These are phyloP conservation scores for Tuber magnatum DNA, from an alignment of 495 filamentous ascomycete genomes.

Conservation along the genomic window DNA sequence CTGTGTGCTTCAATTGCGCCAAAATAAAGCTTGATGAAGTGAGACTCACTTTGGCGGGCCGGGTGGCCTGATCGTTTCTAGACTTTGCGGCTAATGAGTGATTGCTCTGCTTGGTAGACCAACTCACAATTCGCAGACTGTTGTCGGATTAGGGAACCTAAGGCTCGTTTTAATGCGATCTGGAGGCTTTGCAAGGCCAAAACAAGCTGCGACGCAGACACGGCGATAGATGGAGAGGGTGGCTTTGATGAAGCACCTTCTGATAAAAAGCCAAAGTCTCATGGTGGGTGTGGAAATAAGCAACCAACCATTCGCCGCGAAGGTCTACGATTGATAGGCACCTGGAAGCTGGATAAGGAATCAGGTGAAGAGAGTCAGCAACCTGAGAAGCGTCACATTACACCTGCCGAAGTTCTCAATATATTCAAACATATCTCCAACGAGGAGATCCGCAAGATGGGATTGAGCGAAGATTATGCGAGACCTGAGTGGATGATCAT, in stretches of 20 bases:
- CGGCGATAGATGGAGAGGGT: slow-evolving; percentile 57
- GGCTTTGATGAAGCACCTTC: slow-evolving; percentile 47
- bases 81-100: slow-evolving; percentile 34
- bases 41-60: slow-evolving; percentile 56
- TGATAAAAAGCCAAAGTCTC: slow-evolving; percentile 46
- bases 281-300: slow-evolving; percentile 88
- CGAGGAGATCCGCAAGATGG: slow-evolving; percentile 75
- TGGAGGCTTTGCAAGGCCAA: slow-evolving; percentile 85
- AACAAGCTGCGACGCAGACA: slow-evolving; percentile 68
- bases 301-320: slow-evolving; percentile 80
- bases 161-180: slow-evolving; percentile 81
- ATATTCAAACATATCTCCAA: slow-evolving; percentile 76
- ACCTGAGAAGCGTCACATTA: slow-evolving; percentile 75
- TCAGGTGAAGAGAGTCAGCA: slow-evolving; percentile 58
- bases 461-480: slow-evolving; percentile 85
- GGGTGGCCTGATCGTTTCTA: slow-evolving; percentile 40
- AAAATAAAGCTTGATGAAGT: slow-evolving; percentile 92
- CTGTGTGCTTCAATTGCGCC: slow-evolving; percentile 95
- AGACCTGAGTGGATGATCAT: slow-evolving; percentile 98
- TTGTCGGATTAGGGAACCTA: slow-evolving; percentile 76
- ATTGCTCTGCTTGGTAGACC: slow-evolving; percentile 50
- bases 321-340: slow-evolving; percentile 73
- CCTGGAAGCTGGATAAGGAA: slow-evolving; percentile 68
- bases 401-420: slow-evolving; percentile 72
- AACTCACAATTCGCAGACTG: slow-evolving; percentile 76